Conservation (phyloP, 768 basidiomycete species). For the Pisolithus marmoratus region DNA sequence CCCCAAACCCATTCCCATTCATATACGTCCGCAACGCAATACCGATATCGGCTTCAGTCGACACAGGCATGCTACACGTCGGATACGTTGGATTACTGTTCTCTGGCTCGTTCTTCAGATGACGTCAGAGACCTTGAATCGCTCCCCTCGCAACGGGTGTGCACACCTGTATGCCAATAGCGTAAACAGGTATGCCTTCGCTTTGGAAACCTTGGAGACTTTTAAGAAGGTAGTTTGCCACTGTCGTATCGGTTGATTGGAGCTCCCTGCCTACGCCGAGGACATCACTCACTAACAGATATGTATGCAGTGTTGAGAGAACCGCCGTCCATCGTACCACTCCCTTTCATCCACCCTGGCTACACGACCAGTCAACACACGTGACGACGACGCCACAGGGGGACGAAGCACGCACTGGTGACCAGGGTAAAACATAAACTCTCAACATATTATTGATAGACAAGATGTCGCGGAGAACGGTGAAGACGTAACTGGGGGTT, state of each 20-base stretch:
- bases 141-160: neutral
- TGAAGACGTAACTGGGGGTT: constrained; percentile 59
- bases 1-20: constrained; percentile 54
- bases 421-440: constrained; percentile 67
- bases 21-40: constrained; percentile 50
- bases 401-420: constrained; percentile 45
- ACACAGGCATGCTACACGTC: constrained; percentile 48
- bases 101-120: constrained; percentile 45
- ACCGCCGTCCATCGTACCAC: constrained; percentile 63
- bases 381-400: neutral
- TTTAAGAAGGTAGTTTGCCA: constrained; percentile 69
- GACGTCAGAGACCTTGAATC: neutral
- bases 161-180: constrained; percentile 50
- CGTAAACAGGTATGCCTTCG: constrained; percentile 56
- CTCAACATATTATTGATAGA: constrained; percentile 48
- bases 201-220: constrained; percentile 61
- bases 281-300: constrained; percentile 38
- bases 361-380: constrained; percentile 18
- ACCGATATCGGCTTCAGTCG: constrained; percentile 55
- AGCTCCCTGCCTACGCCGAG: neutral
- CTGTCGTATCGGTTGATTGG: constrained; percentile 29
- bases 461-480: constrained; percentile 57
- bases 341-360: constrained; percentile 76
- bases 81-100: constrained; percentile 65
- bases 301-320: constrained; percentile 46